phyloP scores from a whole-genome alignment of 2,329 filamentous ascomycete species.

The Exserohilum rostratum region DNA sequence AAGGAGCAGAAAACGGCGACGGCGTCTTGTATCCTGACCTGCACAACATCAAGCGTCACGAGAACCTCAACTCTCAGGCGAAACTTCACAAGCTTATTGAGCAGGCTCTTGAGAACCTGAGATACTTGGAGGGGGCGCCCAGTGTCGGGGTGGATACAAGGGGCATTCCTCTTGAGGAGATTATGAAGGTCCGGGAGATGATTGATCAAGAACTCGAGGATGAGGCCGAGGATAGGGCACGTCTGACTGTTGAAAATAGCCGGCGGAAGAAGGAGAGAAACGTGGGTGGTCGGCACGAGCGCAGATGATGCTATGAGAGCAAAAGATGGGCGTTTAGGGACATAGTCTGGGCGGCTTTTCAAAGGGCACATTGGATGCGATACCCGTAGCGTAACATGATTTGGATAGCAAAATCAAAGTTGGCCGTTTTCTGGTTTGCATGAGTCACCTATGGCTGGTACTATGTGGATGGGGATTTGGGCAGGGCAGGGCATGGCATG shows the following conservation, averaged over 20 bases:
- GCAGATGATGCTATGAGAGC: slow-evolving; percentile 22
- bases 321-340: background rate
- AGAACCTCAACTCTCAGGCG: slow-evolving; percentile 80
- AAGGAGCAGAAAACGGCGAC: slow-evolving; percentile 72
- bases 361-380: too few species aligned
- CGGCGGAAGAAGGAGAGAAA: slow-evolving; percentile 53
- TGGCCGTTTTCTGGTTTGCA: too few species aligned
- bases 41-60: slow-evolving; percentile 72
- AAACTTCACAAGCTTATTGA: slow-evolving; percentile 77
- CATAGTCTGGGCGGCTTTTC: background rate
- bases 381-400: too few species aligned
- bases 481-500: too few species aligned
- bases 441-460: too few species aligned
- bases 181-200: slow-evolving; percentile 64
- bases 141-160: slow-evolving; percentile 77
- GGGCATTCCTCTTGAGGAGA: slow-evolving; percentile 73
- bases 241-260: slow-evolving; percentile 60
- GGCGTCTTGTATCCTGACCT: slow-evolving; percentile 82
- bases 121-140: slow-evolving; percentile 82
- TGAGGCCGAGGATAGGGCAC: slow-evolving; percentile 64
- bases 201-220: slow-evolving; percentile 72
- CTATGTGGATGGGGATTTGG: too few species aligned
- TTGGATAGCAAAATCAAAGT: too few species aligned
- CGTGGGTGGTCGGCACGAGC: slow-evolving; percentile 53
- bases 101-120: slow-evolving; percentile 81